Base-by-base conservation (phyloP, 2,329 filamentous ascomycete species). In the Fusarium begoniae region DNA sequence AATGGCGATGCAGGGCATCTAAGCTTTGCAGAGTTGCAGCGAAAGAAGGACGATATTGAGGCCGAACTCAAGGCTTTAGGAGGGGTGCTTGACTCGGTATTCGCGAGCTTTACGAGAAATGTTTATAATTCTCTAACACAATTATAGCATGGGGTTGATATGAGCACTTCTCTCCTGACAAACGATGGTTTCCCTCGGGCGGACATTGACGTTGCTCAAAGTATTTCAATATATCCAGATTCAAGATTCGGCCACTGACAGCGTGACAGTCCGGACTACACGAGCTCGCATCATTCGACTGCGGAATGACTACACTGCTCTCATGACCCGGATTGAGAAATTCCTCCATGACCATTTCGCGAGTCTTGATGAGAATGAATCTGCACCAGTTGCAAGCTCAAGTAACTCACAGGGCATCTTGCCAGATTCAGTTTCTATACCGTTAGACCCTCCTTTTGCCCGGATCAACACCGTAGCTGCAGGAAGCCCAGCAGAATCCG, bases 181-280 rank as follows among this genome's bases (percentile, higher is more conserved):
- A 90, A 91, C 70, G 96, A 98, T 83, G 96, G 96, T 54, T 99
- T 94, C 81, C 96, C 96, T 38, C 90, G 96, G 80, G 92, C 94
- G 78, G 96, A 99, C 83, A 92, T 99, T 73, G 96, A 99, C 82
- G 93, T 99, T 72, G 93, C 96, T 32, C 96, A 98, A 84, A 96
- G 94, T 96, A 90, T 40, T 37, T 48, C 38, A 56, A 22, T 17
- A 55, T 11, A 51, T n/a, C 87, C 63, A 40, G 22, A 37, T 58
- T 58, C 15, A 41, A 35, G 48, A 41, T 24, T 43, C 28, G 18
- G 12, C 53, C 50, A 59, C 74, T 81, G 57, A 79, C 53, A 45
- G 8, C 24, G 28, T n/a, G 50, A 61, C 40, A 97, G 94, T 99
- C 80, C 94, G 96, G 70, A 98, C 94, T n/a, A 98, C 95, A 43